These are phyloP conservation scores for Termitomyces sp. DNA, from an alignment of 768 basidiomycete species.

Conservation along the genomic window DNA sequence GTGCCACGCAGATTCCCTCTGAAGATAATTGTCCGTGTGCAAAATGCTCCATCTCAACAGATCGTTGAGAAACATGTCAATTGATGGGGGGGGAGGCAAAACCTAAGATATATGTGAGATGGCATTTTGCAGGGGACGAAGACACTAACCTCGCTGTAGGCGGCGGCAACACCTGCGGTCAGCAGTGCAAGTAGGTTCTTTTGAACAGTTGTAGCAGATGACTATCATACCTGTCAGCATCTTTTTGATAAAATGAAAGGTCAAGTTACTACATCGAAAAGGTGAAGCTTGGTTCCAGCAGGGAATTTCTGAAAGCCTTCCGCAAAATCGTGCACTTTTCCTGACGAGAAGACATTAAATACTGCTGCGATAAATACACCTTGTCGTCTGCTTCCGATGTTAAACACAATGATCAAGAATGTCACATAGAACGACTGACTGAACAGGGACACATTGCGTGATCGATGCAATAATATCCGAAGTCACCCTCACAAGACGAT, in stretches of 20 bases:
- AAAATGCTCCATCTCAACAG: slow-evolving; percentile 59
- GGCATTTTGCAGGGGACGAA: neutral
- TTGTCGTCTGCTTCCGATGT: slow-evolving; percentile 50
- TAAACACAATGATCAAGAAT: neutral
- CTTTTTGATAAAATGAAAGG: slow-evolving; percentile 2
- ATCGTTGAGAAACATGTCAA: slow-evolving; percentile 45
- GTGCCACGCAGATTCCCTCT: slow-evolving; percentile 52
- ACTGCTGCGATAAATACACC: slow-evolving; percentile 45
- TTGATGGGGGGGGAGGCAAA: slow-evolving; percentile 40
- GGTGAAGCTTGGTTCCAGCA: slow-evolving; percentile 31
- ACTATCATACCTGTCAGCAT: slow-evolving; percentile 25
- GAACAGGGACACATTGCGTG: slow-evolving; percentile 52
- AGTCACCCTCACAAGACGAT: slow-evolving; percentile 53
- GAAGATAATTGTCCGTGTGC: slow-evolving; percentile 39
- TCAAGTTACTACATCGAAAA: slow-evolving; percentile 42
- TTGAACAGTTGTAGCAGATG: slow-evolving; percentile 38
- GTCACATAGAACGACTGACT: slow-evolving; percentile 45
- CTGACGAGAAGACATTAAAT: slow-evolving; percentile 52
- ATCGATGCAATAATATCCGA: slow-evolving; percentile 66
- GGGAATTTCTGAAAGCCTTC: slow-evolving; percentile 52
- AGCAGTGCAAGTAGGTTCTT: slow-evolving; percentile 66
- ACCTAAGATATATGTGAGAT: slow-evolving; percentile 35
- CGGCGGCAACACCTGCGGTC: slow-evolving; percentile 56
- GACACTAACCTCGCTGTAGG: slow-evolving; percentile 59
- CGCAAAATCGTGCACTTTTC: slow-evolving; percentile 46